Evolutionary conservation across 768 basidiomycete genomes (phyloP), one percentile per base, ranked within the genome.

Genomic region (Leccinum truebloodii): DNA sequence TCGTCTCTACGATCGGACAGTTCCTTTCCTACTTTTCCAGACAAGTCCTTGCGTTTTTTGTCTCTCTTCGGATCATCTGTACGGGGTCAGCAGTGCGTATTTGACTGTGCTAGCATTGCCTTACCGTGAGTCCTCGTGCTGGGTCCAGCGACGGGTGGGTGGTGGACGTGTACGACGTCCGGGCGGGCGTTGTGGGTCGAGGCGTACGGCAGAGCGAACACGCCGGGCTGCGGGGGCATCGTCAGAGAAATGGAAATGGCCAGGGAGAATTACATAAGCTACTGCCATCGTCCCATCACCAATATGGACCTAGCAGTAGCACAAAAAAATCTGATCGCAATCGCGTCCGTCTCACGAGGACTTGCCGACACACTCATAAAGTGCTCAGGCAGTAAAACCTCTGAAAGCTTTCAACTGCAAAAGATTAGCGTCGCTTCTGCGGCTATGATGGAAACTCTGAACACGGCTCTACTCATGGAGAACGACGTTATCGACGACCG

Each of bases 1-100:
- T 91, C 89, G 71, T 91, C 89, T 65, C 88, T 77, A 60, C 89
- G 80, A 73, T 92, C 90, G 69, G 72, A 80, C 77, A 89, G 82
- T 65, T 92, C 90, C 71, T 87, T 90, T 24, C 84, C 85, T 30
- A 88, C 71, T 76, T 85, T 89, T 56, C 85, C 84, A n/a, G 84
- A 80, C 32, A 87, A 70, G 57, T 92, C 89, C 67, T 84, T 87
- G 62, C 86, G 78, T 73, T 84, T 83, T 78, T 83, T 86, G 58
- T 89, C 88, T 67, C 82, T 84, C 77, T 85, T 79, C 18, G 74
- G 70, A 51, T 83, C 82, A 63, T 82, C 81, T 62, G 55, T n/a
- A 1, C 8, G 20, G 22, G 54, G 54, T 67, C 52, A 64, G 59
- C 82, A 77, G 73, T 39, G 73, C 71, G 54, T 10, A n/a, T 9